phyloP scores from a whole-genome alignment of 164 flowering plant genomes.

The Houttuynia cordata region DNA sequence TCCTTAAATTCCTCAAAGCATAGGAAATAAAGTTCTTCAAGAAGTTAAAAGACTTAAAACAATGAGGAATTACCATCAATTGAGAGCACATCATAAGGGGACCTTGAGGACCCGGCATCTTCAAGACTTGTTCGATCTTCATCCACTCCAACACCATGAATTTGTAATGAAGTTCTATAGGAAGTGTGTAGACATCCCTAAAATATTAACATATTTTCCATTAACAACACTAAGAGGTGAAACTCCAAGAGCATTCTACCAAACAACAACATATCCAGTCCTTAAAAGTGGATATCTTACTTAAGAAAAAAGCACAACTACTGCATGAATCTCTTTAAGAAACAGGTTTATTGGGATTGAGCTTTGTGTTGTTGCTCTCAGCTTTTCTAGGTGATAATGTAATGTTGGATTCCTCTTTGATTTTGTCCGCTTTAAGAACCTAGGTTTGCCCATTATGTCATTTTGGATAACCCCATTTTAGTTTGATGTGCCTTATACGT shows the following conservation, averaged over 20 bases:
- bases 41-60: background rate
- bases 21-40: background rate
- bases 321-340: too few species aligned
- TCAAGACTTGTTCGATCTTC: slow-evolving; percentile 59
- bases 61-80: slow-evolving; percentile 35
- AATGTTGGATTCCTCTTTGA: too few species aligned
- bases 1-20: background rate
- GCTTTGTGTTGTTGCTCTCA: too few species aligned
- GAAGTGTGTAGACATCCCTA: slow-evolving; percentile 80
- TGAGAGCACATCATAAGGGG: slow-evolving; percentile 33
- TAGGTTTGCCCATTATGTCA: too few species aligned
- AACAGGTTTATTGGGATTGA: too few species aligned
- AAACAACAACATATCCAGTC: background rate
- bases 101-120: slow-evolving; percentile 37
- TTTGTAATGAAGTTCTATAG: slow-evolving; percentile 42
- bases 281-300: background rate
- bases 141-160: slow-evolving; percentile 59
- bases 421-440: too few species aligned
- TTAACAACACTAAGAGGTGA: background rate
- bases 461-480: too few species aligned
- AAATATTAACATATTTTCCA: background rate
- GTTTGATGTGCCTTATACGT: too few species aligned
- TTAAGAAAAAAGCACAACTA: too few species aligned
- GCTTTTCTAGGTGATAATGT: too few species aligned
- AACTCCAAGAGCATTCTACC: background rate